Conservation (phyloP, 129 eudicot genomes). For the Rutidosis leptorrhynchoides region DNA sequence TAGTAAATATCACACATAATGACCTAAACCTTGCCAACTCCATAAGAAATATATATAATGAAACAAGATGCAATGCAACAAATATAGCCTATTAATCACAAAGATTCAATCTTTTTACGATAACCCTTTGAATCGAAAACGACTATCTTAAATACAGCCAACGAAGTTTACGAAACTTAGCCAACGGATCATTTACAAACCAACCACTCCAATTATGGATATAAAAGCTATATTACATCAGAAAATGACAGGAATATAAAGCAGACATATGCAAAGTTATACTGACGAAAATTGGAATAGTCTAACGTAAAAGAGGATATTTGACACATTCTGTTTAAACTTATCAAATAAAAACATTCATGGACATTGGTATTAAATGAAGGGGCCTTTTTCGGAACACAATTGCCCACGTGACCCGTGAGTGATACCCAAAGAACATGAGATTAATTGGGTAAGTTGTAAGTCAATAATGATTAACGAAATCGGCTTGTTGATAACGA, state of each 20-base stretch:
- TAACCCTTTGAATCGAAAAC: not conserved
- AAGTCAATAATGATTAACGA: slow-evolving; percentile 20
- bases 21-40: not conserved
- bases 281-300: not conserved
- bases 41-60: no score
- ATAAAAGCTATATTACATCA: not conserved
- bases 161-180: not conserved
- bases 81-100: not conserved
- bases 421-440: slow-evolving; percentile 30
- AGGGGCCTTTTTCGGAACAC: slow-evolving; percentile 25
- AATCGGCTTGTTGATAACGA: slow-evolving; percentile 28
- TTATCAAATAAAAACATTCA: slow-evolving; percentile 23
- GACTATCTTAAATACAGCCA: not conserved
- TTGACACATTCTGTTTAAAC: not conserved
- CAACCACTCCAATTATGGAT: not conserved
- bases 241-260: not conserved
- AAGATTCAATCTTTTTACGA: not conserved
- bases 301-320: not conserved
- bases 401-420: slow-evolving; percentile 27
- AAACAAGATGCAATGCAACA: not conserved
- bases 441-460: slow-evolving; percentile 22
- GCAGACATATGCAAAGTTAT: not conserved
- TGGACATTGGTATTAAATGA: slow-evolving; percentile 25
- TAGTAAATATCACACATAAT: not conserved
- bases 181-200: not conserved